Evolutionary conservation across 306 rosid genomes (phyloP), one percentile per base, ranked within the genome.

Genomic region (Cyamopsis tetragonoloba): DNA sequence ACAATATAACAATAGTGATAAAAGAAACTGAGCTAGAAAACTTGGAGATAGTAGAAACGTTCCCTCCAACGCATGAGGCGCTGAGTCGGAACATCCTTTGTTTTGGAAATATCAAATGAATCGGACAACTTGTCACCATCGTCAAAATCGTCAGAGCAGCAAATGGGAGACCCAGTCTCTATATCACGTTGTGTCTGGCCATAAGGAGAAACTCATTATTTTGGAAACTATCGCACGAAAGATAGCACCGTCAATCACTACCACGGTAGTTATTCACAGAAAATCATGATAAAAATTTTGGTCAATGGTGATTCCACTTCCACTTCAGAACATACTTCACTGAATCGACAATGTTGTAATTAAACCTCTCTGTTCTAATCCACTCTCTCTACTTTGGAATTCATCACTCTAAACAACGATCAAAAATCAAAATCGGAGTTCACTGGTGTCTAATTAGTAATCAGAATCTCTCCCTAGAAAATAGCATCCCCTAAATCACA

Each of bases 41-140:
- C n/a, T n/a, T n/a, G n/a, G n/a, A n/a, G n/a, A n/a, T n/a, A n/a
- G 5, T 41, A 2, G 23, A 26, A 7, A 11, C 74, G 15, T 77
- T 88, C 98, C 81, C 98, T 83, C 98, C 98, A 91, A 0, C 96
- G 95, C 66, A 67, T 77, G 73, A 91, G 96, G 19, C 95, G 84
- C 5, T 77, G 83, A 7, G 85, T 13, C 1, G 98, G 75, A 76
- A 90, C 98, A 71, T 87, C 35, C 78, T 88, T 91, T 7, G 95
- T 87, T 19, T 88, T 83, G 68, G 80, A 1, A 34, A 91, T 81
- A 17, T 77, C 49, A 72, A 91, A 91, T 7, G 96, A 86, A 71
- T 26, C 68, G 2, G 78, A 66, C 0, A 67, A 66, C 2, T 23
- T 38, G 1, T 75, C 83, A 0, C 68, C 87, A 1, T 77, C 89